Evolutionary conservation across 441 rosid species (phyloP).

Genomic region (Gossypium gossypioides): DNA sequence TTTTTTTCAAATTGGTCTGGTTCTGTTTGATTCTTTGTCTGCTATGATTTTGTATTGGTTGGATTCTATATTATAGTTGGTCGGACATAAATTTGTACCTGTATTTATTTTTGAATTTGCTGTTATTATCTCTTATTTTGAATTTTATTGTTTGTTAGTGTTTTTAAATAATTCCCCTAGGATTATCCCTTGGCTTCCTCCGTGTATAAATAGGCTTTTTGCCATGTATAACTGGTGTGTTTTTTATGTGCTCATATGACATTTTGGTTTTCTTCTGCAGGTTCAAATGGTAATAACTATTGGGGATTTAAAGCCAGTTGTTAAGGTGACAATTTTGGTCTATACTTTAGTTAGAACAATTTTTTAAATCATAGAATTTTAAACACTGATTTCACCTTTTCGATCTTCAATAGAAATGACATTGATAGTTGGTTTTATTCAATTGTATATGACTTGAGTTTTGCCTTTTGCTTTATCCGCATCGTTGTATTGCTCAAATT

Average conservation of each 20-base stretch:
- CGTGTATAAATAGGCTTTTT: too few relatives aligned
- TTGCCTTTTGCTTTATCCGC: background rate
- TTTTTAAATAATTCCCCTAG: too few relatives aligned
- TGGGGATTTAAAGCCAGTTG: constrained; percentile 4
- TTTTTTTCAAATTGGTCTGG: too few relatives aligned
- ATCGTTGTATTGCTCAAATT: constrained; percentile 5
- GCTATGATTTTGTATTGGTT: too few relatives aligned
- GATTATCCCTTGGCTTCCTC: too few relatives aligned
- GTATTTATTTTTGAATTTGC: too few relatives aligned
- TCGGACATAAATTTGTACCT: too few relatives aligned
- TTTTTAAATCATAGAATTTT: constrained; percentile 22
- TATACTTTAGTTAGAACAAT: constrained; percentile 16
- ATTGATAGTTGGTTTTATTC: constrained; percentile 22
- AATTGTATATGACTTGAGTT: constrained; percentile 25
- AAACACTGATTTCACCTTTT: constrained; percentile 9
- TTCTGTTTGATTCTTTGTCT: too few relatives aligned
- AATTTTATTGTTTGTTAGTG: too few relatives aligned
- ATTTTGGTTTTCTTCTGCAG: constrained; percentile 18
- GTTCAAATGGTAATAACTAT: constrained; percentile 13
- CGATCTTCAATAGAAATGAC: constrained; percentile 11
- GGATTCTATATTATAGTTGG: too few relatives aligned
- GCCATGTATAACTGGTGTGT: background rate
- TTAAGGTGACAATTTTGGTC: constrained; percentile 28
- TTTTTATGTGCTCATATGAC: constrained; percentile 1
- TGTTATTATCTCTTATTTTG: too few relatives aligned